Evolutionary conservation across 257 asterid species (phyloP).

Genomic region (Datura wrightii): DNA sequence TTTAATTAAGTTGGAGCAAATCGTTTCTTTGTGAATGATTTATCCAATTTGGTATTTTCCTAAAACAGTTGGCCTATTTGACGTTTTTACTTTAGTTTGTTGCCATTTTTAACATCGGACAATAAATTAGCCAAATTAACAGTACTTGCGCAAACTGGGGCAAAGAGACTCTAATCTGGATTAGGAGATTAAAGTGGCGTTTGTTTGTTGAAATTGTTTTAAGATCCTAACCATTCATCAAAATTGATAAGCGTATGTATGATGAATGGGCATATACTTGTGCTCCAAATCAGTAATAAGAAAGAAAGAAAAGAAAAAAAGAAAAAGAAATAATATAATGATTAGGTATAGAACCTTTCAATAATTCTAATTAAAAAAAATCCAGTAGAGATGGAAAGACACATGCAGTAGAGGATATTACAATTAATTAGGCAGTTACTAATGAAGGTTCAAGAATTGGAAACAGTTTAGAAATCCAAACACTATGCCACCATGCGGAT

Average conservation of each 20-base stretch:
- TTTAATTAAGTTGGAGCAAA: too few species aligned
- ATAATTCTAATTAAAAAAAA: too few species aligned
- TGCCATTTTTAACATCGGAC: too few species aligned
- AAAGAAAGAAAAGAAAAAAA: not conserved
- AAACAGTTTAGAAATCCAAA: not conserved
- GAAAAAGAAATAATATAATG: not conserved
- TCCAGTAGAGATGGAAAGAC: not conserved
- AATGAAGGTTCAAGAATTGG: not conserved
- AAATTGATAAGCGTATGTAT: not conserved
- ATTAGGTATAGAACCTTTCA: not conserved
- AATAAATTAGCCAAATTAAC: not conserved
- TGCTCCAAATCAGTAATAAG: not conserved
- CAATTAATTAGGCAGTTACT: not conserved
- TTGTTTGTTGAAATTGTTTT: not conserved
- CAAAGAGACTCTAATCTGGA: not conserved
- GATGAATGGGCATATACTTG: not conserved
- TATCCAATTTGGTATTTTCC: too few species aligned
- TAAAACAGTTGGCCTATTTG: too few species aligned
- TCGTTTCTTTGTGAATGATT: too few species aligned
- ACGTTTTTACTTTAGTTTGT: too few species aligned
- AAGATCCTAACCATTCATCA: not conserved
- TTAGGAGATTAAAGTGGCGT: not conserved
- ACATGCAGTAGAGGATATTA: not conserved
- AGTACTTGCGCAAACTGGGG: not conserved
- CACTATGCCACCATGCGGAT: not conserved